phyloP scores from a whole-genome alignment of 2,329 filamentous ascomycete species.

The Botrytis elliptica region DNA sequence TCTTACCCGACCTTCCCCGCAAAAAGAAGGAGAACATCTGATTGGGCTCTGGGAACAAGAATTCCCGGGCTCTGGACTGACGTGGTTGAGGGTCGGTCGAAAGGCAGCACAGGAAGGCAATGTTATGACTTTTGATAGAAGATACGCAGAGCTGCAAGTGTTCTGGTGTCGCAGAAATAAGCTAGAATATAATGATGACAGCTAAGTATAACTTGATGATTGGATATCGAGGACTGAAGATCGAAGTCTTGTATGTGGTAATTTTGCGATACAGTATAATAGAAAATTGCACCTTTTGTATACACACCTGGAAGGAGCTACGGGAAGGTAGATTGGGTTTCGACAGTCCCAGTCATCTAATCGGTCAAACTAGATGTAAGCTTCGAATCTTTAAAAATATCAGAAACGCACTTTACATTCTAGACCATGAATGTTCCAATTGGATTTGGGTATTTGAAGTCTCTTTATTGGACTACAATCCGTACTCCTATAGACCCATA shows the following conservation, averaged over 20 bases:
- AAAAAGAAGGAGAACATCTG: neutral
- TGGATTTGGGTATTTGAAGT: neutral
- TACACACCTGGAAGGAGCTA: neutral
- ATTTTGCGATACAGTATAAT: too few species aligned
- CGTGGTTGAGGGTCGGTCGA: neutral
- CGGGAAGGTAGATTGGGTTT: neutral
- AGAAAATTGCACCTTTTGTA: neutral
- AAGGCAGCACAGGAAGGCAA: neutral
- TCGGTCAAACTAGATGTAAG: neutral
- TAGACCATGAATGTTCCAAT: neutral
- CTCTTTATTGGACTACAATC: neutral
- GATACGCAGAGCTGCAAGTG: neutral
- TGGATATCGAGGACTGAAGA: too few species aligned
- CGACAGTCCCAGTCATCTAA: neutral
- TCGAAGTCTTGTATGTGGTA: neutral
- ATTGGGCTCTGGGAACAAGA: neutral
- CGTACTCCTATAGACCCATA: neutral
- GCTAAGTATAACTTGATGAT: too few species aligned
- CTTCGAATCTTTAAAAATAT: neutral
- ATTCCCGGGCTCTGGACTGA: neutral
- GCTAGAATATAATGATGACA: neutral
- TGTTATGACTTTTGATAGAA: neutral
- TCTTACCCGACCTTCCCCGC: neutral
- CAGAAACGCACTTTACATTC: neutral
- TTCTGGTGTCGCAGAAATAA: neutral